Percentiles rank a stretch among this genome's conserved stretches.
These are phyloP conservation scores for Pezicula neosporulosa DNA, from an alignment of 2,329 filamentous ascomycete species.

Conservation along the genomic window DNA sequence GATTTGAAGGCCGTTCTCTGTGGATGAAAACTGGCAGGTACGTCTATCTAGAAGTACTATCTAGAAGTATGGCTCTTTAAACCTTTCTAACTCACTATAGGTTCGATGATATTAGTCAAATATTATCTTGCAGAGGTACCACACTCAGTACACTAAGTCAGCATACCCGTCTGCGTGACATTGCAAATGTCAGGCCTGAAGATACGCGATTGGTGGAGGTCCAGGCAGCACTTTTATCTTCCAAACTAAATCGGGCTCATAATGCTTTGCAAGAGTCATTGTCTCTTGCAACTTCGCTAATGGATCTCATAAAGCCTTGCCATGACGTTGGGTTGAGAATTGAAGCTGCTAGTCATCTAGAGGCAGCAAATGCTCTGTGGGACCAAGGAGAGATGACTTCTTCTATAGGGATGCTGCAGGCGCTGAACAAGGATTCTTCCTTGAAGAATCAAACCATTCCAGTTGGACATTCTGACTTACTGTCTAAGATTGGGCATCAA, in stretches of 20 bases:
- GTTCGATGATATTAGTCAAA: slow-evolving; percentile 73
- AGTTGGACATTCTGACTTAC: slow-evolving; percentile 72
- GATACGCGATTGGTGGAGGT: slow-evolving; percentile 71
- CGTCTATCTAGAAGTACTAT: slow-evolving; percentile 26
- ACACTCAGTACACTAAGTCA: slow-evolving; percentile 76
- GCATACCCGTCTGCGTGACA: slow-evolving; percentile 58
- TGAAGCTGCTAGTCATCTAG: slow-evolving; percentile 73
- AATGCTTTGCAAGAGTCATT: slow-evolving; percentile 82
- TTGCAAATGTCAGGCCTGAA: slow-evolving; percentile 56
- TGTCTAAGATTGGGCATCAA: slow-evolving; percentile 85
- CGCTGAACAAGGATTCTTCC: slow-evolving; percentile 59
- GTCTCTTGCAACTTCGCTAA: slow-evolving; percentile 80
- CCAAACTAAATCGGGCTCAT: slow-evolving; percentile 74
- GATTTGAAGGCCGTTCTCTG: slow-evolving; percentile 60
- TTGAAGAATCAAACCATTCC: slow-evolving; percentile 66
- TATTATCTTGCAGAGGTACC: slow-evolving; percentile 80
- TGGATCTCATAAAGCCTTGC: slow-evolving; percentile 69
- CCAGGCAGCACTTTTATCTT: slow-evolving; percentile 71
- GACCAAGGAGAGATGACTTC: slow-evolving; percentile 86
- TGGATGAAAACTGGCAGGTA: slow-evolving; percentile 86
- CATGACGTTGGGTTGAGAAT: slow-evolving; percentile 69
- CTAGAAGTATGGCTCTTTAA: not conserved
- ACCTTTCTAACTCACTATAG: slow-evolving; percentile 38
- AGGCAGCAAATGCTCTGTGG: slow-evolving; percentile 89
- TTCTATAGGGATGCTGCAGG: slow-evolving; percentile 85